Evolutionary conservation across 208 protist species (phyloP), one percentile per base, ranked within the genome.

Genomic region (Tritrichomonas musculus): DNA sequence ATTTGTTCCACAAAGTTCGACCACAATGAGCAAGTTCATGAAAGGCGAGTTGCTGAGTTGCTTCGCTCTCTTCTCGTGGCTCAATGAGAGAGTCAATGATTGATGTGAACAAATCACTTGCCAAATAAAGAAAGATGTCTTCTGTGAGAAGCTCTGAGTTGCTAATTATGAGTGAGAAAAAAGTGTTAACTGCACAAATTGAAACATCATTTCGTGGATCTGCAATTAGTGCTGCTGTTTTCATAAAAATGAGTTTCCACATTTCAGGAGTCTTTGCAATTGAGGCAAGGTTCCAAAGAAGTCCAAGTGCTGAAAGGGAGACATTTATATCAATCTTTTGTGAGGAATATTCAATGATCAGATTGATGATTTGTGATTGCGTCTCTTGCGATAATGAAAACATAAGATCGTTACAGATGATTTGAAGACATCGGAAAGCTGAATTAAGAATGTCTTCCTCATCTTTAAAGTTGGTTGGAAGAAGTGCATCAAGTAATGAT

Each of bases 251-350:
- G 33, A 88, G 57, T 57, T 39, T 60, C 77, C 77, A 88, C 41
- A 88, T 53, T 20, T 88, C 77, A 8, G 41, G 17, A 0, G 77
- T 60, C 39, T 88, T 88, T 20, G 47, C 47, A 44, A 88, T 57
- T 39, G 77, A 20, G 0, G 44, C 47, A 39, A 88, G 27, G 39
- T 44, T 53, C 77, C 77, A 88, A 14, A 88, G 33, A 13, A 88
- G 22, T 39, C 41, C 77, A 36, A 88, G 57, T 27, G 77, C 41
- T 39, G 77, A 88, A 33, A 88, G 30, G 22, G 77, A 44, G 36
- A 88, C 30, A 88, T 88, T 88, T 14, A 57, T 88, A n/a, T 88
- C 77, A 27, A n/a, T 57, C 3, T 14, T 88, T 39, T 88, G 77
- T 30, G 27, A 57, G 39, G 77, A 44, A 20, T 47, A 88, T 57